Evolutionary conservation across 495 filamentous ascomycete genomes (phyloP).

Genomic region (Neurospora hispaniola): DNA sequence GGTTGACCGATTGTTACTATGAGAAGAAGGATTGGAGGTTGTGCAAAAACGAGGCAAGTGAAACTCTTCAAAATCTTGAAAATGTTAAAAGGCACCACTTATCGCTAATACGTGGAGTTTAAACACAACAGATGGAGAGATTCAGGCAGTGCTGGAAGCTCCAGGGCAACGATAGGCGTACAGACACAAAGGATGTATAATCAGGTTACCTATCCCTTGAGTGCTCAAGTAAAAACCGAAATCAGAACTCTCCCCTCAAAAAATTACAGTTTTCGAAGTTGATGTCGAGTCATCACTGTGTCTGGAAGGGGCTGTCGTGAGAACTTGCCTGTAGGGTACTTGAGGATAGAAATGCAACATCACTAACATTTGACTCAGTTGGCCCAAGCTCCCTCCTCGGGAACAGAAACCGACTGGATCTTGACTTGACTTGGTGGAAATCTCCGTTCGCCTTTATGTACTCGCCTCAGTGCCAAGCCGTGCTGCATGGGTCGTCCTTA

Average conservation of each 20-base stretch:
- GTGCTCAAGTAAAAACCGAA: background rate
- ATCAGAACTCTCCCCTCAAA: background rate
- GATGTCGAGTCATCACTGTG: background rate
- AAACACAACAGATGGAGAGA: slow-evolving; percentile 62
- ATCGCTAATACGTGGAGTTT: slow-evolving; percentile 6
- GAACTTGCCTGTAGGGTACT: background rate
- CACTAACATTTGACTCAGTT: background rate
- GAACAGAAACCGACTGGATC: background rate
- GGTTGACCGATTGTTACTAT: slow-evolving; percentile 89
- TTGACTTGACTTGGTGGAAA: background rate
- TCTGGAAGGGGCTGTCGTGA: background rate
- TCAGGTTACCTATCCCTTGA: background rate
- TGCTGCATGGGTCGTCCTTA: background rate
- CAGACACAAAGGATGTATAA: slow-evolving; percentile 56
- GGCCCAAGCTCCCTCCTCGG: background rate
- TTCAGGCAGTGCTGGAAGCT: slow-evolving; percentile 91
- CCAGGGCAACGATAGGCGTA: slow-evolving; percentile 79
- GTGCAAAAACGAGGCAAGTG: slow-evolving; percentile 77
- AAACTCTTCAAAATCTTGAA: background rate
- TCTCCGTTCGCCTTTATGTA: background rate
- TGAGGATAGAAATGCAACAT: background rate
- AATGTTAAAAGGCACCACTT: background rate
- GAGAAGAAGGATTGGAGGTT: slow-evolving; percentile 93
- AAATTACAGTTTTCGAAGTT: background rate
- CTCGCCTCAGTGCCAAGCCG: background rate